Evolutionary conservation across 331 rosid species (phyloP).

Genomic region (Prunus yedoensis): DNA sequence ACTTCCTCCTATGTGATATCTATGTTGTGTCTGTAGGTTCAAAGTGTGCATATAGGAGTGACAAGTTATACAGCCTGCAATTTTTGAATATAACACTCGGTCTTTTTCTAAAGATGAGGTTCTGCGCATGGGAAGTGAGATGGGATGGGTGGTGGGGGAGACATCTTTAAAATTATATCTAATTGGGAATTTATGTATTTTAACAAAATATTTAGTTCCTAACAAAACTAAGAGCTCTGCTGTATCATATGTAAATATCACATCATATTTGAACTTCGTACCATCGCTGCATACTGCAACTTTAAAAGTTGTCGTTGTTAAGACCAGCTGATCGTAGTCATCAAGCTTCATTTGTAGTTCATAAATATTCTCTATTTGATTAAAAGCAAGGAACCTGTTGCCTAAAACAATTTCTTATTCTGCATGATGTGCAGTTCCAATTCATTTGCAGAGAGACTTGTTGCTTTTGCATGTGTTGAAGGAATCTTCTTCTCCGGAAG

Average conservation of each 20-base stretch:
- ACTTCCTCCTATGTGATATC: not conserved
- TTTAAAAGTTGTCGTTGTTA: not conserved
- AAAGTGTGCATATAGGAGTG: not conserved
- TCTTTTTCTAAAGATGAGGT: not conserved
- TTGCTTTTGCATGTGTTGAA: constrained; percentile 89
- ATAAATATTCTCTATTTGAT: constrained; percentile 8
- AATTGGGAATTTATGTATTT: not conserved
- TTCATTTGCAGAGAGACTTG: constrained; percentile 75
- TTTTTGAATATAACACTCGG: not conserved
- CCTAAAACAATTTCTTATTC: constrained; percentile 13
- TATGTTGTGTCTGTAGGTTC: not conserved
- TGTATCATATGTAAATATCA: not conserved
- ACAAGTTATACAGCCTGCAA: not conserved
- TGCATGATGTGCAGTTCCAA: constrained; percentile 59
- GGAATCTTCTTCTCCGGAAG: constrained; percentile 97
- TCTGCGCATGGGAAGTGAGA: not conserved
- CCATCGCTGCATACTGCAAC: not conserved
- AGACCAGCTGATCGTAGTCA: not conserved
- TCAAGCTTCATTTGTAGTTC: not conserved
- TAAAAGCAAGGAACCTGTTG: not conserved
- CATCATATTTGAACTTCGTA: not conserved
- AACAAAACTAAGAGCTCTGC: constrained; percentile 1
- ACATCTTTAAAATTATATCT: not conserved
- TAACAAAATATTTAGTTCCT: not conserved
- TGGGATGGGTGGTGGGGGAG: too few relatives aligned